Evolutionary conservation across 1,284 basidiomycete species (phyloP).

Genomic region (Cutaneotrichosporon cyanovorans): DNA sequence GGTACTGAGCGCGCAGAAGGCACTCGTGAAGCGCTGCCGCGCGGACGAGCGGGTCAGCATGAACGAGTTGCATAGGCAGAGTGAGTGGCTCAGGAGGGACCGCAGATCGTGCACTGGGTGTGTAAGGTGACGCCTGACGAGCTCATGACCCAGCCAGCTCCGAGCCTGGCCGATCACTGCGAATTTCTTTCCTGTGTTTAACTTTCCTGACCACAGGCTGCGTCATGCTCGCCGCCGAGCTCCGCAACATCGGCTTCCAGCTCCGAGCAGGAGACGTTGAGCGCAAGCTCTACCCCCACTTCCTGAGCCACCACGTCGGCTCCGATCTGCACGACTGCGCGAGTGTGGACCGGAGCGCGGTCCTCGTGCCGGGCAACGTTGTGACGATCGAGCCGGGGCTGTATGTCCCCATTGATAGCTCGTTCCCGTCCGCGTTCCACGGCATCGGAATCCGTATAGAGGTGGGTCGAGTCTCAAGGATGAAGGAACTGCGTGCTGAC

Average conservation of each 20-base stretch:
- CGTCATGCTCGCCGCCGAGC: constrained; percentile 61
- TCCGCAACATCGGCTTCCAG: constrained; percentile 74
- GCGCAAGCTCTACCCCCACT: constrained; percentile 76
- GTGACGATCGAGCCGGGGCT: constrained; percentile 57
- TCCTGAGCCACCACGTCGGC: constrained; percentile 53
- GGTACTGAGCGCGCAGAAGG: constrained; percentile 51
- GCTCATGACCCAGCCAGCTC: too few relatives aligned
- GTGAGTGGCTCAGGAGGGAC: too few relatives aligned
- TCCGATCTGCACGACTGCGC: constrained; percentile 51
- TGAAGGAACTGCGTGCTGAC: background rate
- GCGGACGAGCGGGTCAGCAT: constrained; percentile 55
- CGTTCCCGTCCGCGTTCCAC: constrained; percentile 78
- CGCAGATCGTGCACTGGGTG: too few relatives aligned
- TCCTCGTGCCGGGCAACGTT: constrained; percentile 69
- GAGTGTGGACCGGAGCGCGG: constrained; percentile 38
- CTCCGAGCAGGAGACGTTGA: constrained; percentile 62
- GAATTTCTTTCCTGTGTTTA: background rate
- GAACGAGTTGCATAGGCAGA: constrained; percentile 70
- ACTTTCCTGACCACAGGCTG: constrained; percentile 47
- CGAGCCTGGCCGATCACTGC: background rate
- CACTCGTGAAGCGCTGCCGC: constrained; percentile 46
- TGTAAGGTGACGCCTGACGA: too few relatives aligned
- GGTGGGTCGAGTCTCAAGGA: constrained; percentile 47
- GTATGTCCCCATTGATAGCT: constrained; percentile 69
- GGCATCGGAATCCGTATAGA: constrained; percentile 85